Percentiles rank a stretch among this genome's conserved stretches.
These are phyloP conservation scores for Nitzschia putrida DNA, from an alignment of 108 stramenopile genomes.

Conservation along the genomic window DNA sequence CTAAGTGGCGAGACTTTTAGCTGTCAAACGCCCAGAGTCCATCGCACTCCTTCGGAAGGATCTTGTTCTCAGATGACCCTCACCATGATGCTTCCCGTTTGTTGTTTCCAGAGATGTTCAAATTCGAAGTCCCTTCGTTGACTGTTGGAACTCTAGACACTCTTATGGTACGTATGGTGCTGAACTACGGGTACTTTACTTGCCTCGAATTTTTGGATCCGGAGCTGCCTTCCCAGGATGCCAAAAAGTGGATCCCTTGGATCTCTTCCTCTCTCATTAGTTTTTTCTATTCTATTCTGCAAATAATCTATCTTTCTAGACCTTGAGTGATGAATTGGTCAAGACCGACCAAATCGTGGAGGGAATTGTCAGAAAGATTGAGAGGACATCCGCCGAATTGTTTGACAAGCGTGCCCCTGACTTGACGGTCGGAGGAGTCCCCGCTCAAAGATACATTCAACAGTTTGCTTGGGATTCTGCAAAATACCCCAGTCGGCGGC, in stretches of 20 bases:
- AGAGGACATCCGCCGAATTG: conserved; percentile 78
- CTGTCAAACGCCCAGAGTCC: conserved; percentile 1
- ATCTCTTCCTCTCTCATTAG: no score
- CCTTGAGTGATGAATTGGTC: conserved; percentile 80
- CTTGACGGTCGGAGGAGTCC: conserved; percentile 82
- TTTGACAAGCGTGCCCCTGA: conserved; percentile 60
- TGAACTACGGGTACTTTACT: not conserved
- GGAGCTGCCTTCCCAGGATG: no score
- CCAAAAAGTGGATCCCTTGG: no score
- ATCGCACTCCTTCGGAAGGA: not conserved
- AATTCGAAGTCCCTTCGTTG: conserved; percentile 91
- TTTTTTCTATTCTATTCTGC: not conserved
- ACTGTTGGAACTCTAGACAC: conserved; percentile 90
- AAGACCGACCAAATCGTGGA: conserved; percentile 87
- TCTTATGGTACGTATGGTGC: conserved; percentile 62
- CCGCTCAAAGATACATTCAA: conserved; percentile 81
- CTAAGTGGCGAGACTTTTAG: conserved; percentile 2
- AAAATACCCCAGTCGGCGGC: conserved; percentile 88
- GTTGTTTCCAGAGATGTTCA: conserved; percentile 77
- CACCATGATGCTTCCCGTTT: not conserved
- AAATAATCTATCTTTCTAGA: conserved; percentile 14
- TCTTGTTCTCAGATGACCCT: not conserved
- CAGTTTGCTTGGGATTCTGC: conserved; percentile 95
- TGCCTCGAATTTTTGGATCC: not conserved
- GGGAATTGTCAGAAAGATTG: conserved; percentile 87